Percentiles rank a stretch among this genome's conserved stretches.
These are phyloP conservation scores for Candida stauntonica DNA, from an alignment of 805 yeast species.

Conservation along the genomic window DNA sequence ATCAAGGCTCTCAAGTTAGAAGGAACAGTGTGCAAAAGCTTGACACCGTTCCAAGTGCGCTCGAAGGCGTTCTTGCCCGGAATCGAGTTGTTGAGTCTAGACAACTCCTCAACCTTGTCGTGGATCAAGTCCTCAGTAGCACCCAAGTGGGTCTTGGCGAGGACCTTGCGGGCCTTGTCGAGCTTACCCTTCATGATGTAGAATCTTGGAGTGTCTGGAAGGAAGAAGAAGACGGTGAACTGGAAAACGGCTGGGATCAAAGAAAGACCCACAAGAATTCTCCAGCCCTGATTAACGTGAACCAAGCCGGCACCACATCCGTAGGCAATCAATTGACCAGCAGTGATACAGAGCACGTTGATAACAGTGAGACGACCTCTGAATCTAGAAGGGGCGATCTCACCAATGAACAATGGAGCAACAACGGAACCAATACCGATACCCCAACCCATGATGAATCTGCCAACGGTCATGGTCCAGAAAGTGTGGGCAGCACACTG, in stretches of 20 bases:
- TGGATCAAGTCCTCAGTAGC: conserved; percentile 63
- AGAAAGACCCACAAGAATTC: conserved; percentile 85
- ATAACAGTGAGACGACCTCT: conserved; percentile 89
- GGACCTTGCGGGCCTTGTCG: conserved; percentile 63
- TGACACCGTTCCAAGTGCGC: conserved; percentile 57
- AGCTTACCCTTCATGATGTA: conserved; percentile 66
- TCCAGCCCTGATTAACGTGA: conserved; percentile 80
- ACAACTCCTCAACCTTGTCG: conserved; percentile 64
- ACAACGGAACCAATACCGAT: conserved; percentile 93
- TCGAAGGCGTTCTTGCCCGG: conserved; percentile 44
- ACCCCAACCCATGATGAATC: conserved; percentile 93
- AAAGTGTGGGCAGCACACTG: conserved; percentile 78
- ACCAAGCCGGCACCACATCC: conserved; percentile 87
- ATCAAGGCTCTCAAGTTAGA: conserved; percentile 86
- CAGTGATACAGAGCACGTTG: conserved; percentile 86
- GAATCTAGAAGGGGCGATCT: conserved; percentile 86
- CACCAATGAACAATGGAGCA: conserved; percentile 91
- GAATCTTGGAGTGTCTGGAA: conserved; percentile 95
- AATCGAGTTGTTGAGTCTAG: conserved; percentile 40
- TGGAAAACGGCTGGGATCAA: conserved; percentile 83
- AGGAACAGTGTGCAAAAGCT: conserved; percentile 59
- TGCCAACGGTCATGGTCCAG: conserved; percentile 90
- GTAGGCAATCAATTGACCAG: conserved; percentile 93
- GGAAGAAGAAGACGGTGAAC: conserved; percentile 68
- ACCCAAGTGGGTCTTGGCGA: conserved; percentile 56